Evolutionary conservation across 345 rosid genomes (phyloP).

Genomic region (Ceriops decandra): DNA sequence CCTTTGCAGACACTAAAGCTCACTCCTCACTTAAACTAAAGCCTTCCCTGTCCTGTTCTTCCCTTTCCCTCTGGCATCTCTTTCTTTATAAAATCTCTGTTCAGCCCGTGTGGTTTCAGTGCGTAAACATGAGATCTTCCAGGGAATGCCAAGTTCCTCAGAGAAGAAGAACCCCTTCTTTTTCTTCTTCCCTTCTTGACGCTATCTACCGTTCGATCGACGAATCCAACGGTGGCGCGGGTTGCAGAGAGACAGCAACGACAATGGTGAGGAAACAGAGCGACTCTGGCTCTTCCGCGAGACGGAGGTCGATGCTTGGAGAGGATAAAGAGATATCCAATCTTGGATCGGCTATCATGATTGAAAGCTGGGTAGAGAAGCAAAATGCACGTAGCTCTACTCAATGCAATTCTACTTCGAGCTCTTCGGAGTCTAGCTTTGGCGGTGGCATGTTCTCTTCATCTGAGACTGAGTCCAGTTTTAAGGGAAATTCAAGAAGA

Average conservation of each 20-base stretch:
- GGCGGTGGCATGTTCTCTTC: conserved; percentile 43
- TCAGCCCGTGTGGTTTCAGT: not conserved
- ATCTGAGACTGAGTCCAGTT: conserved; percentile 45
- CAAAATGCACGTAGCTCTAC: conserved; percentile 15
- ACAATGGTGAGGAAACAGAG: conserved; percentile 34
- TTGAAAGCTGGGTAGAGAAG: conserved; percentile 55
- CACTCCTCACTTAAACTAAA: conserved; percentile 18
- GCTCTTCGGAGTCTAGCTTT: conserved; percentile 52
- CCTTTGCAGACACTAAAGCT: conserved; percentile 46
- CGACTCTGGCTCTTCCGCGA: conserved; percentile 17
- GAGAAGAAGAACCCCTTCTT: conserved; percentile 71
- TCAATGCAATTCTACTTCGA: conserved; percentile 36
- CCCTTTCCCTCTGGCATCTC: conserved; percentile 4
- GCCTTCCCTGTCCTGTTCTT: conserved; percentile 5
- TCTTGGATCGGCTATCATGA: conserved; percentile 43
- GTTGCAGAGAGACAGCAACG: conserved; percentile 17
- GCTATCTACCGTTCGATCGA: conserved; percentile 70
- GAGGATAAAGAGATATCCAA: conserved; percentile 17
- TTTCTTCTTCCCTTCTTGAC: conserved; percentile 80
- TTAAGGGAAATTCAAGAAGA: conserved; percentile 30
- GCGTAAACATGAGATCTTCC: conserved; percentile 31
- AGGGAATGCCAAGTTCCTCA: conserved; percentile 35
- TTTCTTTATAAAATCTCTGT: conserved; percentile 15
- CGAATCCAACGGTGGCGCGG: conserved; percentile 28
- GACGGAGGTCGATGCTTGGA: conserved; percentile 6